phyloP scores from a whole-genome alignment of 305 asterid species.

The Plantago rigida region DNA sequence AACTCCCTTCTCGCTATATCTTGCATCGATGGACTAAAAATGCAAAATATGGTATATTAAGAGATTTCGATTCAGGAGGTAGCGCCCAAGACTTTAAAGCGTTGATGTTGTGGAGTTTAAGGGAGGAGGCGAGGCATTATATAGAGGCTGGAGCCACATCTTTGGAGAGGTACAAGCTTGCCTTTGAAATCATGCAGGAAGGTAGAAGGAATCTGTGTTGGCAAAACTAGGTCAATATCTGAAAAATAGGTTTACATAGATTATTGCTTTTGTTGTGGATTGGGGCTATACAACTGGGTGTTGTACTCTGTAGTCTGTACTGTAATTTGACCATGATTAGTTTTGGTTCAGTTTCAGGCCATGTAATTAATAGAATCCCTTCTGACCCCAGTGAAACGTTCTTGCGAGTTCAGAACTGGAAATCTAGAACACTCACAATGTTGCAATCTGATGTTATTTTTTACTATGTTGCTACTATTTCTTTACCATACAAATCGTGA shows the following conservation, averaged over 20 bases:
- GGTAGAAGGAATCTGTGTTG: constrained; percentile 84
- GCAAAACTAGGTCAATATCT: constrained; percentile 47
- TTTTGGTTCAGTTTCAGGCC: background rate
- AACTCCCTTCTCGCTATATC: constrained; percentile 72
- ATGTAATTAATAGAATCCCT: constrained; percentile 1
- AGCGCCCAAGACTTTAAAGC: constrained; percentile 59
- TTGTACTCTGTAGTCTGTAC: background rate
- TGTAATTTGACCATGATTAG: background rate
- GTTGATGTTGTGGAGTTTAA: constrained; percentile 80
- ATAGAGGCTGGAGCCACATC: constrained; percentile 76
- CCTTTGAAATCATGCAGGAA: constrained; percentile 91
- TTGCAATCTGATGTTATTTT: background rate
- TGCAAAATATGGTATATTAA: constrained; percentile 62
- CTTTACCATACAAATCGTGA: background rate
- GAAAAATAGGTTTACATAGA: constrained; percentile 28
- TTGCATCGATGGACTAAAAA: constrained; percentile 79
- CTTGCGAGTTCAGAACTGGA: background rate
- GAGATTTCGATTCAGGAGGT: constrained; percentile 70
- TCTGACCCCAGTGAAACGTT: background rate
- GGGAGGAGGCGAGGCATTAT: constrained; percentile 75
- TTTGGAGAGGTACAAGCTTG: constrained; percentile 67
- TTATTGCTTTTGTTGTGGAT: background rate
- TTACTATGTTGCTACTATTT: background rate
- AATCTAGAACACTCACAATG: background rate
- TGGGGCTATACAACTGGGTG: background rate